Evolutionary conservation across 2,329 filamentous ascomycete genomes (phyloP), one percentile per base, ranked within the genome.

Genomic region (Trichoderma endophyticum): DNA sequence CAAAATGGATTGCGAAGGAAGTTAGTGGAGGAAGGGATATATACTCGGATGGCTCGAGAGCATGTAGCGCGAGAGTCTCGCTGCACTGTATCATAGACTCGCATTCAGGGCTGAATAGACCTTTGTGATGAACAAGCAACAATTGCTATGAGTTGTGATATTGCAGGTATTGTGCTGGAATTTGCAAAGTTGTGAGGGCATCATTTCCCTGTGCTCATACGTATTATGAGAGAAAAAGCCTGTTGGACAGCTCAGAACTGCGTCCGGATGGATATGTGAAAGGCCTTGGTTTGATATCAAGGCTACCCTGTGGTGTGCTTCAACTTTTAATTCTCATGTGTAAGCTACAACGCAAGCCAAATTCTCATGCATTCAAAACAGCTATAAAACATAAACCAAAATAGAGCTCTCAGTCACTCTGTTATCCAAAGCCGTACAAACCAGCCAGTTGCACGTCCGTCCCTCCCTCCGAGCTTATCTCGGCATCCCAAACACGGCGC

Each of bases 41-140:
- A 76, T 77, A 73, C 75, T 74, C 73, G 77, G 79, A 75, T 73
- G 72, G 74, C 72, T 76, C 74, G 73, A 78, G 73, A 74, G 74
- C 73, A 74, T 56, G 61, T 51, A 32, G 32, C 39, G 34, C 51
- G 48, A 65, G 21, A 71, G 21, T 51, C 24, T 72, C 28, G 67
- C 60, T 61, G 60, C 67, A 78, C 73, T 84, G 82, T 84, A 84
- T 79, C 81, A 83, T 84, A 84, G 81, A 81, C 76, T 80, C 76
- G 78, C 77, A 78, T 78, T 75, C 64, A 73, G 75, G 78, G 75
- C 76, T 79, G 75, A 78, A 81, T 80, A 80, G 77, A 81, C 79
- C 70, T 74, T 75, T 75, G 71, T 74, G 75, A 76, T 73, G 71
- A 71, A 66, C 26, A 56, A 72, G 69, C 32, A 43, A 70, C 12